These are phyloP conservation scores for Reutealis trisperma DNA, from an alignment of 345 rosid genomes.

Conservation along the genomic window DNA sequence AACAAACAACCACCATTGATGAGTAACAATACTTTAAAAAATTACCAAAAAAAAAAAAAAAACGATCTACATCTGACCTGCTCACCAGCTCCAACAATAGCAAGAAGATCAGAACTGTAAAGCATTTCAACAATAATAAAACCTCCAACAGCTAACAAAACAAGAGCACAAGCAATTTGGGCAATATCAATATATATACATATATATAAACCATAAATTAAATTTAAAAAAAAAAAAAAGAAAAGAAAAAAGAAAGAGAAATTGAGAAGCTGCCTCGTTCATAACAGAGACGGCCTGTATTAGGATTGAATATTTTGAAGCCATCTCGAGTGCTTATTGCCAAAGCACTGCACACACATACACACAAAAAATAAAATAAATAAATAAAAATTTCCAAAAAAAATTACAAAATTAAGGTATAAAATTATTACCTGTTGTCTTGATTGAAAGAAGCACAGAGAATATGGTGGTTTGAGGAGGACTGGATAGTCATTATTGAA, in stretches of 20 bases:
- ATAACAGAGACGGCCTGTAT: conserved; percentile 78
- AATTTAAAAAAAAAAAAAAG: not conserved
- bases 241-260: conserved; percentile 7
- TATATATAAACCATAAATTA: not conserved
- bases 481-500: conserved; percentile 54
- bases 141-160: conserved; percentile 66
- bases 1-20: conserved; percentile 3
- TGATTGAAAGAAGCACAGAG: conserved; percentile 85
- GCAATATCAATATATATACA: not conserved
- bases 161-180: conserved; percentile 1
- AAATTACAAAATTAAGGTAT: not conserved
- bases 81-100: conserved; percentile 96
- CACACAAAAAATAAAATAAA: not conserved
- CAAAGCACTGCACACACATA: conserved; percentile 54
- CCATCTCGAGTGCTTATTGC: conserved; percentile 72
- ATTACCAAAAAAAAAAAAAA: not conserved
- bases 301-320: conserved; percentile 75
- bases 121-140: conserved; percentile 86
- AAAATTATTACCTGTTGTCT: conserved; percentile 54
- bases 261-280: conserved; percentile 54
- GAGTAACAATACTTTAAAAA: not conserved
- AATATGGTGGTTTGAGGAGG: conserved; percentile 51
- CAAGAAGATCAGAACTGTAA: conserved; percentile 83
- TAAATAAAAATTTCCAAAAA: not conserved
- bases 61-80: conserved; percentile 48